A percentile compares a stretch with the other conserved stretches of the same genome.
phyloP scores from a whole-genome alignment of 2,329 filamentous ascomycete genomes.

The Cordyceps javanica region DNA sequence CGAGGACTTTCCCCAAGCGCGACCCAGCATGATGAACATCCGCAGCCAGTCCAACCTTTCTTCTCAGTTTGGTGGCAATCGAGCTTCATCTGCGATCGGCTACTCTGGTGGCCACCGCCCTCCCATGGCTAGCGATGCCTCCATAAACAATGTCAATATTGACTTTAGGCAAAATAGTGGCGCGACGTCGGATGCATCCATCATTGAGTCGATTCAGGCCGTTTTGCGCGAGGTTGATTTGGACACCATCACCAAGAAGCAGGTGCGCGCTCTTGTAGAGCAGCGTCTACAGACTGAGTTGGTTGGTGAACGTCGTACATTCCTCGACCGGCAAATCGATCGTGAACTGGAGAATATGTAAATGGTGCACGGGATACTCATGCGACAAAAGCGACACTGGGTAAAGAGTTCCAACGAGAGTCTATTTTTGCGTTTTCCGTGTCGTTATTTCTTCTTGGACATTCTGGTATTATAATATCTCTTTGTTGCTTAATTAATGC shows the following conservation, averaged over 20 bases:
- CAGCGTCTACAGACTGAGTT: constrained; percentile 89
- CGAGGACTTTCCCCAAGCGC: constrained; percentile 46
- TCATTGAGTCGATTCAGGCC: constrained; percentile 75
- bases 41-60: constrained; percentile 43
- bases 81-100: constrained; percentile 42
- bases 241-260: constrained; percentile 98
- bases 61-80: constrained; percentile 32
- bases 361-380: constrained; percentile 13
- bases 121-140: constrained; percentile 39
- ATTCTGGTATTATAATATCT: not conserved
- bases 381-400: not conserved
- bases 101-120: constrained; percentile 41
- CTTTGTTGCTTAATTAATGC: constrained; percentile 2
- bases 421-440: constrained; percentile 1
- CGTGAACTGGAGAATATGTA: constrained; percentile 90
- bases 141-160: constrained; percentile 48
- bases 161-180: constrained; percentile 54
- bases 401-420: not conserved
- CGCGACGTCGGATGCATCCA: constrained; percentile 72
- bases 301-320: constrained; percentile 75
- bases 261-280: constrained; percentile 84
- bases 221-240: constrained; percentile 86
- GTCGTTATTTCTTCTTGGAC: not conserved
- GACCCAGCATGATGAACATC: constrained; percentile 57
- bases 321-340: constrained; percentile 91